Base-by-base conservation (phyloP, 225 moss, liverwort and hornwort species). In the Bryoerythrophyllum caledonicum region DNA sequence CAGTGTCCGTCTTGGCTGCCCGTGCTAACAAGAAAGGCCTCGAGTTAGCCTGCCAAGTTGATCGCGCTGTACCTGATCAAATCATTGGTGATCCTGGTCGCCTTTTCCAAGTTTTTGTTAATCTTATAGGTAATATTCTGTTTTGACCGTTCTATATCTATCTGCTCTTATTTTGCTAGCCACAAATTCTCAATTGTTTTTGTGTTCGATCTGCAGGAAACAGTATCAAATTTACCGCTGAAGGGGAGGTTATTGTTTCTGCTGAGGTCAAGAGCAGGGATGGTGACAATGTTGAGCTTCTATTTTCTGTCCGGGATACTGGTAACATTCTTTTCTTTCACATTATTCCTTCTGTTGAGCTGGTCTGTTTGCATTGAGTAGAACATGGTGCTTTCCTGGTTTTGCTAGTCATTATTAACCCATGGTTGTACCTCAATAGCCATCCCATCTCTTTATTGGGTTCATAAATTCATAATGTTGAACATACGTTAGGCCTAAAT, bases 71-170 rank as follows among this genome's bases (percentile, higher is more conserved):
- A 60, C 86, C 89, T 54, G 89, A 89, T 73, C 89, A 89, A 65
- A 89, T 89, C 38, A 89, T 89, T 80, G 89, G 89, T 74, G 89
- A 89, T 82, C 89, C 89, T 48, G 89, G 89, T 49, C 83, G 89
- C 4, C 83, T 89, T 44, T 89, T 89, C 35, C 89, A 89, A 86
- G 86, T 89, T 27, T 89, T 89, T 65, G 89, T 89, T 19, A 89
- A 89, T 60, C 89, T 89, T 5, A 84, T 89, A 77, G 89, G 89
- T 88, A 77, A 81, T 14, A 32, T 24, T 34, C 60, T 51, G 37
- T 66, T 70, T 70, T 4, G 21, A 28, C 52, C 30, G 30, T 68
- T 2, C 30, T 53, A 27, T 65, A 65, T 77, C 10, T 30, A 43
- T 69, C 30, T 77, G 65, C 34, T 77, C 60, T 73, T 12, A 48